A percentile compares a stretch with the other conserved stretches of the same genome.
phyloP scores from a whole-genome alignment of 2,329 filamentous ascomycete genomes.

The Aurifilum marmelostoma region DNA sequence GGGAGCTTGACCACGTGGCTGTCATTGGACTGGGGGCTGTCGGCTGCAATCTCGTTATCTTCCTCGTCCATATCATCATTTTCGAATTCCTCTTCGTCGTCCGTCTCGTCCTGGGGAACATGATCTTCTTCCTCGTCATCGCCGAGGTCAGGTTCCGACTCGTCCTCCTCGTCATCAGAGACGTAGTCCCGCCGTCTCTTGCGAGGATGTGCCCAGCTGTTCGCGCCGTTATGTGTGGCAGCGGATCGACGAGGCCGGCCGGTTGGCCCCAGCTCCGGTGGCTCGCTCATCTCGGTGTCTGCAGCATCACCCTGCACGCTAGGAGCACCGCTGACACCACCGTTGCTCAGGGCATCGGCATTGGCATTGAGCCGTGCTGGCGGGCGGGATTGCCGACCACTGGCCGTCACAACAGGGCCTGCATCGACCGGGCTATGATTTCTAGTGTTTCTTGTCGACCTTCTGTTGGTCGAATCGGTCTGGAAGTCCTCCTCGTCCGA shows the following conservation, averaged over 20 bases:
- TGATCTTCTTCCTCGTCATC: constrained; percentile 77
- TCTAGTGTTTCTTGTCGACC: constrained; percentile 75
- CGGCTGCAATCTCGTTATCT: constrained; percentile 48
- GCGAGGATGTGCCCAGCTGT: constrained; percentile 47
- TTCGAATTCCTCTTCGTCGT: constrained; percentile 61
- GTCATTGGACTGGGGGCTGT: constrained; percentile 37
- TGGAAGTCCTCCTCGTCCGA: constrained; percentile 79
- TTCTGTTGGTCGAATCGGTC: constrained; percentile 67
- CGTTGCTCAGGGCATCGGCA: constrained; percentile 56
- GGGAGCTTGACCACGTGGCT: constrained; percentile 78
- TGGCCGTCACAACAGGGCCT: constrained; percentile 72
- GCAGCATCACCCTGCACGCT: constrained; percentile 50
- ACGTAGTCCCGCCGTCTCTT: constrained; percentile 58
- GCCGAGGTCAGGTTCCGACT: constrained; percentile 74
- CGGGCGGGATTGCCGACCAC: constrained; percentile 81
- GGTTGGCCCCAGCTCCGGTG: constrained; percentile 44
- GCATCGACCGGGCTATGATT: constrained; percentile 73
- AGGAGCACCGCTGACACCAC: constrained; percentile 50
- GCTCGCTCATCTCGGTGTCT: constrained; percentile 40
- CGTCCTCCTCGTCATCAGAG: constrained; percentile 64
- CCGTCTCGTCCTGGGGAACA: constrained; percentile 61
- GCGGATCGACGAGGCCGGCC: constrained; percentile 57
- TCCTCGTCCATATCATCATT: constrained; percentile 59
- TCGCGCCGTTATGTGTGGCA: constrained; percentile 53
- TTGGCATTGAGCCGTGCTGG: constrained; percentile 70